phyloP scores from a whole-genome alignment of 2,329 filamentous ascomycete genomes.

The Phialocephala sp. region DNA sequence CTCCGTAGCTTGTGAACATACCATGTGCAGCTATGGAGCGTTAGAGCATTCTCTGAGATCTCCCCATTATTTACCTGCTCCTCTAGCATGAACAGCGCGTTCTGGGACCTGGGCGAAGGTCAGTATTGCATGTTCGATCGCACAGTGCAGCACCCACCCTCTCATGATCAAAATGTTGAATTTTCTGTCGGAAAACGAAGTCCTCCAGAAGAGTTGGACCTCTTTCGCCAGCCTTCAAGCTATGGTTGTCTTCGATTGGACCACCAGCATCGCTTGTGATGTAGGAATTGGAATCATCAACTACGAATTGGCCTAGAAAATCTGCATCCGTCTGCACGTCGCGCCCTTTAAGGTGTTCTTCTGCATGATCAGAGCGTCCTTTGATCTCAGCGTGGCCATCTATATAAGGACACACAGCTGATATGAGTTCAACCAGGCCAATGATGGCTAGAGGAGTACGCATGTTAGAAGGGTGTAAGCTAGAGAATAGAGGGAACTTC shows the following conservation, averaged over 20 bases:
- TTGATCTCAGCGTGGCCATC: conserved; percentile 38
- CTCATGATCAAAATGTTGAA: conserved; percentile 74
- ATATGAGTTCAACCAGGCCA: conserved; percentile 39
- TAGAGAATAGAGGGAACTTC: background rate
- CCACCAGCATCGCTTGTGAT: conserved; percentile 72
- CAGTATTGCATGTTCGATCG: background rate
- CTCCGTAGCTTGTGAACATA: conserved; percentile 69
- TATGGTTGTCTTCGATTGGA: conserved; percentile 70
- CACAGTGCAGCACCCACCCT: conserved; percentile 53
- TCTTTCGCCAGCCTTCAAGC: conserved; percentile 68
- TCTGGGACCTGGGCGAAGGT: conserved; percentile 58
- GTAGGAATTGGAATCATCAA: conserved; percentile 60
- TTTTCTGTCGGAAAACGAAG: conserved; percentile 75
- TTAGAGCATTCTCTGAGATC: background rate
- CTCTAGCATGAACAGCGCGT: conserved; percentile 72
- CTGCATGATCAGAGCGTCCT: conserved; percentile 13
- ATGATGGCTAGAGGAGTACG: background rate
- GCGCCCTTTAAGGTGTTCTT: conserved; percentile 4
- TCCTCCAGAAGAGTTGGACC: conserved; percentile 75
- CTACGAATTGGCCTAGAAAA: conserved; percentile 48
- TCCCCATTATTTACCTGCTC: conserved; percentile 50
- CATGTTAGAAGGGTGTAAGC: background rate
- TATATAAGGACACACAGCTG: conserved; percentile 50
- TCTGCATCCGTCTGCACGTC: conserved; percentile 13
- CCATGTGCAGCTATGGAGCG: conserved; percentile 62